Percentiles rank a stretch among this genome's conserved stretches.
phyloP scores from a whole-genome alignment of 2,329 filamentous ascomycete species.

The Botrytis fragariae region DNA sequence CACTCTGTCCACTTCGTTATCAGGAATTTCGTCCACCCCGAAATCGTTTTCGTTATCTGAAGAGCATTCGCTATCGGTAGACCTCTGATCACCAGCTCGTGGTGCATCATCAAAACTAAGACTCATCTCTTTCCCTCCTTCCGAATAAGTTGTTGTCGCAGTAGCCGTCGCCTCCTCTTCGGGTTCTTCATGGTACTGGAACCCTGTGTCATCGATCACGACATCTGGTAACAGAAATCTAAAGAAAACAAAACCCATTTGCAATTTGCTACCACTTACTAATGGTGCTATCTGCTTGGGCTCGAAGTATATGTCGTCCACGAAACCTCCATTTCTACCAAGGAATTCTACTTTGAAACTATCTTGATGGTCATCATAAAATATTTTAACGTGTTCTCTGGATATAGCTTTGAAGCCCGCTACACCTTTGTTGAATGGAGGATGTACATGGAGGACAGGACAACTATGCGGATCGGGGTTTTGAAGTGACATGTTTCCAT shows the following conservation, averaged over 20 bases:
- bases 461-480: slow-evolving; percentile 60
- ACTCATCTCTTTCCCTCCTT: slow-evolving; percentile 65
- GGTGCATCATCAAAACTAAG: slow-evolving; percentile 67
- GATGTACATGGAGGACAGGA: slow-evolving; percentile 70
- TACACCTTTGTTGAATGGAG: slow-evolving; percentile 59
- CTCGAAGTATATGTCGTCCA: slow-evolving; percentile 56
- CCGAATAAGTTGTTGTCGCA: slow-evolving; percentile 45
- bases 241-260: slow-evolving; percentile 69
- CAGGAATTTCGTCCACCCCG: slow-evolving; percentile 29
- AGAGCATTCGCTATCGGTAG: slow-evolving; percentile 22
- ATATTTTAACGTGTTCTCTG: slow-evolving; percentile 68
- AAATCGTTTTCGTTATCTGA: slow-evolving; percentile 30
- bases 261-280: slow-evolving; percentile 62
- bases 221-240: slow-evolving; percentile 66
- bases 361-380: slow-evolving; percentile 61
- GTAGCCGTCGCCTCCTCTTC: slow-evolving; percentile 35
- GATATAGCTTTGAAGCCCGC: slow-evolving; percentile 70
- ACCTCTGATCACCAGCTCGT: slow-evolving; percentile 52
- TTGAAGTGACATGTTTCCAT: background rate
- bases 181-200: slow-evolving; percentile 49
- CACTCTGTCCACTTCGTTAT: slow-evolving; percentile 29
- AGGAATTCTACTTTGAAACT: slow-evolving; percentile 61
- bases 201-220: slow-evolving; percentile 55
- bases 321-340: slow-evolving; percentile 66
- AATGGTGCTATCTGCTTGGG: slow-evolving; percentile 56